A percentile compares a stretch with the other conserved stretches of the same genome.
Conservation (phyloP, 139 green algal species). For the Asterochloris sp. region DNA sequence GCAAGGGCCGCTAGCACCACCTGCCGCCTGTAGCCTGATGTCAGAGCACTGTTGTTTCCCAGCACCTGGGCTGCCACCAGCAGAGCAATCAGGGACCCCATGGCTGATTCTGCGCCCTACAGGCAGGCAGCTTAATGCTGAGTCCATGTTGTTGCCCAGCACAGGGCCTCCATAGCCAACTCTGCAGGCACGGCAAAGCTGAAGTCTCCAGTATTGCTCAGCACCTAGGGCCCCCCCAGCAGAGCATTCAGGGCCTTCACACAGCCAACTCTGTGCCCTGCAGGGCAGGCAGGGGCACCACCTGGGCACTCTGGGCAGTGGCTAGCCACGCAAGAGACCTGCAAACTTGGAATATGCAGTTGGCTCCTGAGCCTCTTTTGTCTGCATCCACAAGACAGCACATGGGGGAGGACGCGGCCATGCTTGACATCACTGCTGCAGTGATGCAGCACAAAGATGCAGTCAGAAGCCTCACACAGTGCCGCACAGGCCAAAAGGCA, state of each 20-base stretch:
- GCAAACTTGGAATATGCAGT: too few species aligned
- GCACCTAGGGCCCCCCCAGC: background rate
- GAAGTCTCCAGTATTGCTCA: background rate
- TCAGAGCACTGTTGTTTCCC: conserved; percentile 12
- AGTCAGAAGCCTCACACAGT: too few species aligned
- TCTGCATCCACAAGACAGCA: too few species aligned
- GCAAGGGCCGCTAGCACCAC: conserved; percentile 63
- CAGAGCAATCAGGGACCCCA: conserved; percentile 70
- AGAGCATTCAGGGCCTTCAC: background rate
- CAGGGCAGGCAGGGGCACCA: too few species aligned
- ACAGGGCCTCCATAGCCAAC: background rate
- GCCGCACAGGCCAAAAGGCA: too few species aligned
- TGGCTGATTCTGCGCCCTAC: conserved; percentile 53
- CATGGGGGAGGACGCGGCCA: too few species aligned
- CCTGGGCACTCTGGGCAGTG: too few species aligned
- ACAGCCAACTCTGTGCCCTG: too few species aligned
- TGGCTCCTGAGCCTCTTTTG: too few species aligned
- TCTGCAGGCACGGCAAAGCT: background rate
- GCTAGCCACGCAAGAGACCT: too few species aligned
- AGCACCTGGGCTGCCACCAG: conserved; percentile 61
- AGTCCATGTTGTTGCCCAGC: background rate
- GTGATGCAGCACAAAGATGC: too few species aligned
- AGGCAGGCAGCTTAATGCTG: background rate
- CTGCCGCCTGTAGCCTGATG: conserved; percentile 30
- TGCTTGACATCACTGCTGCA: too few species aligned